These are phyloP conservation scores for Debaryomyces maramus DNA, from an alignment of 805 yeast genomes.

Conservation along the genomic window DNA sequence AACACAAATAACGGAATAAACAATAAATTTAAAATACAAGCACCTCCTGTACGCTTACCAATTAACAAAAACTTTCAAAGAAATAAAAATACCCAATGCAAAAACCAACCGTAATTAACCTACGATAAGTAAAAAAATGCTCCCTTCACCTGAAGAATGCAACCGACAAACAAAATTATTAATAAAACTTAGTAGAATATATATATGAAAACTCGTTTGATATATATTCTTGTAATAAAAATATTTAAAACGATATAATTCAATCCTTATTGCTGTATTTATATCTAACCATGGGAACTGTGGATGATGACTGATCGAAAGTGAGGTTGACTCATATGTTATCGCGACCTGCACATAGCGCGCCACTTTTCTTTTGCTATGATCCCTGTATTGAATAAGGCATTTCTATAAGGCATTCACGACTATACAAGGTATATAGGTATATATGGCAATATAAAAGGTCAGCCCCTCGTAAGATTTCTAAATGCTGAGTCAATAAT, in stretches of 20 bases:
- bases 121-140: background rate
- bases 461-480: constrained; percentile 29
- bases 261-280: background rate
- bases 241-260: too few relatives aligned
- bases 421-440: background rate
- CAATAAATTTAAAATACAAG: background rate
- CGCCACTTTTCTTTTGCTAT: too few relatives aligned
- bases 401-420: too few relatives aligned
- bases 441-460: background rate
- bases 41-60: background rate
- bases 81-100: background rate
- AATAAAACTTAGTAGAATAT: background rate
- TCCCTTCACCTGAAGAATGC: background rate
- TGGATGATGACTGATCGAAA: constrained; percentile 1
- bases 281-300: background rate
- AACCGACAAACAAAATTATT: constrained; percentile 1
- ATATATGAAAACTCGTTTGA: too few relatives aligned
- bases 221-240: too few relatives aligned
- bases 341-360: background rate
- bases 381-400: too few relatives aligned
- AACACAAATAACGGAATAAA: background rate
- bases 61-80: background rate
- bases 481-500: constrained; percentile 70
- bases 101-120: background rate
- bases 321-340: background rate